phyloP scores from a whole-genome alignment of 2,329 filamentous ascomycete species.

The Ophiostoma australiae region DNA sequence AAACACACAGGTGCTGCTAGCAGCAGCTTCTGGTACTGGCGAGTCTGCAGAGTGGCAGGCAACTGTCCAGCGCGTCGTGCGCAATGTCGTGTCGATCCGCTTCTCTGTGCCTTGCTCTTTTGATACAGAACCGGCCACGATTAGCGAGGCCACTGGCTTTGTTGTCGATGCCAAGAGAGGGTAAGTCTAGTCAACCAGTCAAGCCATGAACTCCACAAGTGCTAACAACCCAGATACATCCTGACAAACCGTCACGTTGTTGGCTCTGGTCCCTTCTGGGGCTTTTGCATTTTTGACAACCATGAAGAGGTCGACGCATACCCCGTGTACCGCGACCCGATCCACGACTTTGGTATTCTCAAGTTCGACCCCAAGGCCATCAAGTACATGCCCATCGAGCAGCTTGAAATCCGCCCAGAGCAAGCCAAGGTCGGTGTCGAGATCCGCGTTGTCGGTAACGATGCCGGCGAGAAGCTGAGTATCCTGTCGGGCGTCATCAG shows the following conservation, averaged over 20 bases:
- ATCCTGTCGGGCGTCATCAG: conserved; percentile 97
- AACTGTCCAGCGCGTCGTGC: conserved; percentile 89
- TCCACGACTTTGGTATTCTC: conserved; percentile 96
- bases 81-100: conserved; percentile 95
- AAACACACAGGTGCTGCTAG: conserved; percentile 14
- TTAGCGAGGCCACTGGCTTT: conserved; percentile 94
- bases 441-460: conserved; percentile 95
- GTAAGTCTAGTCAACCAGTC: conserved; percentile 37
- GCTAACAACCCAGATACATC: conserved; percentile 52
- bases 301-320: conserved; percentile 95
- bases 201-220: background rate
- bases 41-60: conserved; percentile 67
- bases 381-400: conserved; percentile 90
- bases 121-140: conserved; percentile 90
- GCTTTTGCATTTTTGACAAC: conserved; percentile 97
- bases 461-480: conserved; percentile 96
- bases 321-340: conserved; percentile 94
- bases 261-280: conserved; percentile 92
- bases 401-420: conserved; percentile 76
- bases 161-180: conserved; percentile 92
- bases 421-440: conserved; percentile 86
- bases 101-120: conserved; percentile 98
- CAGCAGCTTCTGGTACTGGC: conserved; percentile 28
- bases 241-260: conserved; percentile 91
- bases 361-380: conserved; percentile 93